Percentiles rank a stretch among this genome's conserved stretches.
These are phyloP conservation scores for Hibiscus mutabilis DNA, from an alignment of 345 rosid genomes.

Conservation along the genomic window DNA sequence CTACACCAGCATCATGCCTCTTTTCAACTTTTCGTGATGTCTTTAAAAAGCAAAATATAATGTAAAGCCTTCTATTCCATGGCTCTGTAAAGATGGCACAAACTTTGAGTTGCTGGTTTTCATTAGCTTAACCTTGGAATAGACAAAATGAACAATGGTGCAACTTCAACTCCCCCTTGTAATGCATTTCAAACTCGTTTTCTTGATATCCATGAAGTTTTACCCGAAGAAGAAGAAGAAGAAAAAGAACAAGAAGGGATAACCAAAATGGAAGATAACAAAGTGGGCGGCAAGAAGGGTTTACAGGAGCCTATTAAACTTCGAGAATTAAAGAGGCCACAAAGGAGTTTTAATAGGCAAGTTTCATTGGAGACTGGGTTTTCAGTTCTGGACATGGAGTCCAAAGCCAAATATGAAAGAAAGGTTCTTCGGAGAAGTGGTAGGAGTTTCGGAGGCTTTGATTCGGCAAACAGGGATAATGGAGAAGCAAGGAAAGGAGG, in stretches of 20 bases:
- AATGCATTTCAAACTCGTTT: constrained; percentile 28
- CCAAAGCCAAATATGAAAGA: constrained; percentile 46
- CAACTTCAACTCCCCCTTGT: neutral
- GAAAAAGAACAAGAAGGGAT: constrained; percentile 29
- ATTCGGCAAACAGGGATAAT: constrained; percentile 24
- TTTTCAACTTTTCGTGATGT: constrained; percentile 8
- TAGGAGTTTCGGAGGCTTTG: constrained; percentile 78
- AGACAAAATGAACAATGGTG: constrained; percentile 3
- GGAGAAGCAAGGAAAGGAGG: constrained; percentile 58
- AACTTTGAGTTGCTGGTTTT: neutral
- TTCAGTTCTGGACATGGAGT: constrained; percentile 50
- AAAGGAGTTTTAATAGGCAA: constrained; percentile 54
- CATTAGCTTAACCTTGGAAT: neutral
- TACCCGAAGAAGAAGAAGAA: constrained; percentile 44
- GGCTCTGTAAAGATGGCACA: neutral
- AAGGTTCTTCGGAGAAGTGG: constrained; percentile 67
- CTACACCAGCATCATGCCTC: neutral
- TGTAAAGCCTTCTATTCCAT: neutral
- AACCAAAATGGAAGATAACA: constrained; percentile 21
- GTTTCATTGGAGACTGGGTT: constrained; percentile 88
- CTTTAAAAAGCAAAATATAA: neutral
- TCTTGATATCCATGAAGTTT: constrained; percentile 61
- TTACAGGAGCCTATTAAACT: constrained; percentile 26
- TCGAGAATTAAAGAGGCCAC: constrained; percentile 39
- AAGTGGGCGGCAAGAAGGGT: constrained; percentile 14